Evolutionary conservation across 805 yeast genomes (phyloP), one percentile per base, ranked within the genome.

Genomic region (Blastobotrys muscicola): DNA sequence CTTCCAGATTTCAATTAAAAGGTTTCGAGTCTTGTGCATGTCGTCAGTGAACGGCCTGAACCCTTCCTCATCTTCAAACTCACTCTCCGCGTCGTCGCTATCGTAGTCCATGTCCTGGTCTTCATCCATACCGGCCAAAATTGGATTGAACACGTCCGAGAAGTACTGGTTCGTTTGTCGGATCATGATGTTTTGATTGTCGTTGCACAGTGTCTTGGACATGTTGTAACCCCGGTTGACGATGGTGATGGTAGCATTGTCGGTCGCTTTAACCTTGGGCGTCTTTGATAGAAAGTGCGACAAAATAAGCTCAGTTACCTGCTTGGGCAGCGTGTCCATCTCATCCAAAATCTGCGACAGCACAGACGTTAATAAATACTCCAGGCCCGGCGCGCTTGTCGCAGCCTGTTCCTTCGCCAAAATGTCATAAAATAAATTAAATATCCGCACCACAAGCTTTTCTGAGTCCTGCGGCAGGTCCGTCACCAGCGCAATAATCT

Each of bases 131-230:
- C 47, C 43, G 40, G 43, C 38, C 33, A 47, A 38, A 2, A 47
- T 44, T 33, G 76, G 82, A 53, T 79, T 79, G 8, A 86, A 58
- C 46, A 78, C 69, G 53, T 86, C 95, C 0, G 94, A 80, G 50
- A 85, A 83, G 51, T 80, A 81, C 56, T 80, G 87, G 2, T 94
- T 82, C 30, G 85, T 67, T 48, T 77, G 76, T 50, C 94, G 72
- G 11, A 90, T 75, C 71, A 87, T 70, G 48, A 86, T 70, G 49
- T 83, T 94, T 1, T 78, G 60, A 51, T 84, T 83, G 1, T 76
- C 66, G 45, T 76, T 79, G 56, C 95, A 85, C 2, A 87, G 71
- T 10, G 74, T 67, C 32, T 81, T 57, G 4, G 87, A 76, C 52
- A 85, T 71, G 34, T 72, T 74, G 56, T 81, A 80, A 0, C 82